Percentiles rank a stretch among this genome's conserved stretches.
Conservation (phyloP, 768 basidiomycete species). For the Macrolepiota fuliginosa region DNA sequence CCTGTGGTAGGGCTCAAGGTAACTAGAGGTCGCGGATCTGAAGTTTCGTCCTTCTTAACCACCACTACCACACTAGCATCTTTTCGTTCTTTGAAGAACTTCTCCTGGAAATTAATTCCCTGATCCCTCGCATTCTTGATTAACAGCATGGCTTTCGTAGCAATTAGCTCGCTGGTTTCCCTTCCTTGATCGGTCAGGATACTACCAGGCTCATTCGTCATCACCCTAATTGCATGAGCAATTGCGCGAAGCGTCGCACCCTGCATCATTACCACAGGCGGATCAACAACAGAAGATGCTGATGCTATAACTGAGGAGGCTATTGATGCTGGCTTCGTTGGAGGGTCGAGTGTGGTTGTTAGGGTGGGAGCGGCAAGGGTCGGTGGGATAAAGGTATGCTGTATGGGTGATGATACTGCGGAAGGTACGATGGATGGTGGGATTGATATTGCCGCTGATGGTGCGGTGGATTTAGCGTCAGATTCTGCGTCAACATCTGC, state of each 20-base stretch:
- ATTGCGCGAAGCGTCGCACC: conserved; percentile 74
- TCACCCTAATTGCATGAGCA: conserved; percentile 80
- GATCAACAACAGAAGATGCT: conserved; percentile 18
- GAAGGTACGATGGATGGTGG: conserved; percentile 13
- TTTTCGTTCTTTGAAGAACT: conserved; percentile 42
- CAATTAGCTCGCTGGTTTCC: conserved; percentile 61
- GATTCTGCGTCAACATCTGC: conserved; percentile 35
- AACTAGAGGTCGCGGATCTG: conserved; percentile 35
- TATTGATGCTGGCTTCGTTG: conserved; percentile 4
- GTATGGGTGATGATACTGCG: conserved; percentile 16
- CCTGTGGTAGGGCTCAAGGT: conserved; percentile 41
- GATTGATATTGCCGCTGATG: conserved; percentile 7
- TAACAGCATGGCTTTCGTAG: conserved; percentile 62
- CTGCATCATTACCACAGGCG: conserved; percentile 37
- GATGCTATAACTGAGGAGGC: conserved; percentile 17
- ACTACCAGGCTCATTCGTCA: conserved; percentile 75
- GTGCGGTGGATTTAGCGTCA: conserved; percentile 20
- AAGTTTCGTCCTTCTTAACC: conserved; percentile 18
- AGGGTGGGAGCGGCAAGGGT: conserved; percentile 40
- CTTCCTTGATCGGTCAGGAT: conserved; percentile 70
- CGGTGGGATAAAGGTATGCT: conserved; percentile 18
- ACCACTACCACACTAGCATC: conserved; percentile 24
- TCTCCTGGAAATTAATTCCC: conserved; percentile 46
- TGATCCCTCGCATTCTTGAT: conserved; percentile 68
- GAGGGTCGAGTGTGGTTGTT: conserved; percentile 37